A percentile compares a stretch with the other conserved stretches of the same genome.
Evolutionary conservation across 768 basidiomycete genomes (phyloP).

Genomic region (Exsudoporus frostii): DNA sequence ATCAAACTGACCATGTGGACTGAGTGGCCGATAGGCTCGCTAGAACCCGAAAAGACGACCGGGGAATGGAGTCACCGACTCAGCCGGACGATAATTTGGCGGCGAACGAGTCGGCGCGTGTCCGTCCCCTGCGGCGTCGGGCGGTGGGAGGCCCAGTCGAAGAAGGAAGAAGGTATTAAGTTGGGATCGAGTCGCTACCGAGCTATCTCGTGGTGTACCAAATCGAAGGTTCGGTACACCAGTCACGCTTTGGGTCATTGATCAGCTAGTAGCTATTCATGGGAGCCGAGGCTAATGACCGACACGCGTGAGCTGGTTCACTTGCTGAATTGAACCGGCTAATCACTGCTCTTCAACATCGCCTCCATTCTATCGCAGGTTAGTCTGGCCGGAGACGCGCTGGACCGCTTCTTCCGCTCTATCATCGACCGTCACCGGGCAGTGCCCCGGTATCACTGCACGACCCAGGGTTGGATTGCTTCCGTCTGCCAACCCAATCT

Average conservation of each 20-base stretch:
- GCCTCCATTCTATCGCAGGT: neutral
- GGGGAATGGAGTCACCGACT: neutral
- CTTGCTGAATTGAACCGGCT: neutral
- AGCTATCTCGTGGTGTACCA: neutral
- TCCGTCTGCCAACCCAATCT: constrained; percentile 2
- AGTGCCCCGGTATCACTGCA: constrained; percentile 2
- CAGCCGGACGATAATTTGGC: neutral
- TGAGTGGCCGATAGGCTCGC: neutral
- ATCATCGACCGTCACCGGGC: constrained; percentile 1
- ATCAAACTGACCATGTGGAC: neutral
- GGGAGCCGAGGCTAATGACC: neutral
- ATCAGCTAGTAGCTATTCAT: too few relatives aligned
- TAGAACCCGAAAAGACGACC: neutral
- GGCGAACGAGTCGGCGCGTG: neutral
- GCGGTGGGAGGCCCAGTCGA: neutral
- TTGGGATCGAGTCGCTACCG: too few relatives aligned
- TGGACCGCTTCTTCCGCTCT: constrained; percentile 3
- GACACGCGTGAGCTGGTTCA: constrained; percentile 1
- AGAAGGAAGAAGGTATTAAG: neutral
- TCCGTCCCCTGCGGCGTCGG: neutral
- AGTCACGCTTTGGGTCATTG: neutral
- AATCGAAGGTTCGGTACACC: neutral
- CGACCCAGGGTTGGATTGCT: neutral
- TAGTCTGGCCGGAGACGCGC: too few relatives aligned
- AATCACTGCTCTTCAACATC: neutral